Evolutionary conservation across 306 rosid genomes (phyloP).

Genomic region (Cicer cuneatum): DNA sequence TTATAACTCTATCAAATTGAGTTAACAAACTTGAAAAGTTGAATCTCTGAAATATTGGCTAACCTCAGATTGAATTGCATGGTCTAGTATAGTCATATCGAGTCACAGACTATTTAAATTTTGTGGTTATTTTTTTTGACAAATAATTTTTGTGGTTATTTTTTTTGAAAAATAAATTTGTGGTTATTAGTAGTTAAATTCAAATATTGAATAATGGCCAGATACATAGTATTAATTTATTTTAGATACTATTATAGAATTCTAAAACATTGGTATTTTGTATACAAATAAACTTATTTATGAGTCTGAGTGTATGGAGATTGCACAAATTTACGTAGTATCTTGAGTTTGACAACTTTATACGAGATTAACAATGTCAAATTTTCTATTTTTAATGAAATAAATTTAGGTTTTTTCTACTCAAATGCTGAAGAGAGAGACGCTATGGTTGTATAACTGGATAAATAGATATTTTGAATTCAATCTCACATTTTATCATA

Average conservation of each 20-base stretch:
- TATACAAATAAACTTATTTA: neutral
- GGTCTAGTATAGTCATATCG: neutral
- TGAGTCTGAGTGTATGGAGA: neutral
- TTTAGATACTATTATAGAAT: neutral
- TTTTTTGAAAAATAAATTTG: too few relatives aligned
- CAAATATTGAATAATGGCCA: neutral
- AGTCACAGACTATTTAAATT: neutral
- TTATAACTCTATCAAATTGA: neutral
- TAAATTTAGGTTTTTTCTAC: conserved; percentile 98
- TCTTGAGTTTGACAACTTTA: neutral
- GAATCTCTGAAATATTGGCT: too few relatives aligned
- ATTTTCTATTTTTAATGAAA: conserved; percentile 66
- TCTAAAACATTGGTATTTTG: neutral
- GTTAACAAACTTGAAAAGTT: too few relatives aligned
- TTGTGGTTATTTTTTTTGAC: too few relatives aligned
- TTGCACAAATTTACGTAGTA: neutral
- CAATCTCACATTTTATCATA: too few relatives aligned
- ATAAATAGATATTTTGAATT: too few relatives aligned
- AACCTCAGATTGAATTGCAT: neutral
- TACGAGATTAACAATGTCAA: conserved; percentile 35
- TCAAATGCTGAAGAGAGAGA: conserved; percentile 97
- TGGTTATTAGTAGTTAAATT: neutral
- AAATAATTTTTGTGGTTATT: too few relatives aligned
- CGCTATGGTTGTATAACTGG: conserved; percentile 85
- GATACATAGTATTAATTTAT: neutral